phyloP scores from a whole-genome alignment of 1,139 yeast genomes.

The Yamadazyma diddensiae region DNA sequence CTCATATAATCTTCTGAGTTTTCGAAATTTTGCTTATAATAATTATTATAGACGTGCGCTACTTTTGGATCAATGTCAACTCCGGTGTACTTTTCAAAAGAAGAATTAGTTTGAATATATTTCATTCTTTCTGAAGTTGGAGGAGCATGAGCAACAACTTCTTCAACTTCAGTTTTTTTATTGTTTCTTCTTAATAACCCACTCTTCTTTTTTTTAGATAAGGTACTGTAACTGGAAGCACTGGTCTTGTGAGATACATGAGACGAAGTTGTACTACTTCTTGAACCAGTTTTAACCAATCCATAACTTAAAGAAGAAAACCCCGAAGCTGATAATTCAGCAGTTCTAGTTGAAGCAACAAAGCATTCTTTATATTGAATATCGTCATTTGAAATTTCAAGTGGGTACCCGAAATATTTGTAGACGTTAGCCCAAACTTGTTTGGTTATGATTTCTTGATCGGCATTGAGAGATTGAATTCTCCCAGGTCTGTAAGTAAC shows the following conservation, averaged over 20 bases:
- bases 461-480: conserved; percentile 38
- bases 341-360: conserved; percentile 29
- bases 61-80: conserved; percentile 24
- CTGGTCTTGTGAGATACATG: conserved; percentile 24
- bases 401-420: conserved; percentile 37
- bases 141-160: conserved; percentile 15
- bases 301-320: conserved; percentile 16
- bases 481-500: conserved; percentile 35
- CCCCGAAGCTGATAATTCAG: conserved; percentile 19
- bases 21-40: conserved; percentile 24
- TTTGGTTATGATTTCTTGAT: conserved; percentile 40
- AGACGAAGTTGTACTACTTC: conserved; percentile 27
- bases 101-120: conserved; percentile 29
- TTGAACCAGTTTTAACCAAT: conserved; percentile 26
- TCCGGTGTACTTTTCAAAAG: conserved; percentile 27
- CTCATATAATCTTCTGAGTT: conserved; percentile 23
- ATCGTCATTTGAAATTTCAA: conserved; percentile 32
- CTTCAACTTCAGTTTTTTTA: conserved; percentile 11
- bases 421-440: conserved; percentile 42
- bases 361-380: conserved; percentile 31
- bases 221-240: conserved; percentile 15
- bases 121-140: conserved; percentile 25
- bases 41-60: conserved; percentile 21
- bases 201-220: conserved; percentile 18
- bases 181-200: conserved; percentile 18